phyloP scores from a whole-genome alignment of 2,329 filamentous ascomycete genomes.

The Exophiala lecanii-corni region DNA sequence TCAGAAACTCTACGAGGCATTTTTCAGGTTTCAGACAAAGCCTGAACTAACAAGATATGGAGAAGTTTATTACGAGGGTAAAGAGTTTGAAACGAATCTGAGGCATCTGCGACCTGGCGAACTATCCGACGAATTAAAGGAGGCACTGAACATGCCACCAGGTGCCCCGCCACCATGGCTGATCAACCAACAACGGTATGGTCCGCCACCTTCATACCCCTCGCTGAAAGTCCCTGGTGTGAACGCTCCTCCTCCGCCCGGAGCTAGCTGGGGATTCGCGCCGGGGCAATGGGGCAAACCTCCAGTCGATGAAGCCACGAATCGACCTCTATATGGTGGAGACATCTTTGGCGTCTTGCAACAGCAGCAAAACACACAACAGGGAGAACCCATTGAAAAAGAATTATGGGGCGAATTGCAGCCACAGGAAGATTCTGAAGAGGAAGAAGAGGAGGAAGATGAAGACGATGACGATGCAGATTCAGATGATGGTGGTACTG shows the following conservation, averaged over 20 bases:
- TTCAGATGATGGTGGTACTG: constrained; percentile 56
- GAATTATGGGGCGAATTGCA: constrained; percentile 90
- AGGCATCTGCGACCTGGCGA: constrained; percentile 87
- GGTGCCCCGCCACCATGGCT: constrained; percentile 94
- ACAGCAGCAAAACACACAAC: constrained; percentile 56
- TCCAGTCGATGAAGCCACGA: constrained; percentile 79
- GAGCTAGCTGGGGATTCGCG: constrained; percentile 89
- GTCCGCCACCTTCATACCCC: constrained; percentile 89
- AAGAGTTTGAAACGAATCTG: constrained; percentile 94
- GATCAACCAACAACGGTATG: constrained; percentile 91
- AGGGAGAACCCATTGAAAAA: constrained; percentile 78
- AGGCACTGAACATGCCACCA: constrained; percentile 88
- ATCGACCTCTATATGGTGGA: constrained; percentile 84
- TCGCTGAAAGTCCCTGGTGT: constrained; percentile 91
- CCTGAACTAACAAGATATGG: constrained; percentile 89
- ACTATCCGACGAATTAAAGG: constrained; percentile 79
- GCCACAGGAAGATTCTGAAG: constrained; percentile 60
- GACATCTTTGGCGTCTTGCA: constrained; percentile 83
- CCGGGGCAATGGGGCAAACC: constrained; percentile 96
- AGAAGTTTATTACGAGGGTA: constrained; percentile 99
- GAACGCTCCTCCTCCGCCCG: constrained; percentile 85
- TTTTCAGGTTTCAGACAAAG: constrained; percentile 97
- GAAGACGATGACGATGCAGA: constrained; percentile 65
- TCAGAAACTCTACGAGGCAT: constrained; percentile 95
- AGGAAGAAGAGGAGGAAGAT: constrained; percentile 67